Evolutionary conservation across 208 protist genomes (phyloP).

Genomic region (Leptomonas seymouri): DNA sequence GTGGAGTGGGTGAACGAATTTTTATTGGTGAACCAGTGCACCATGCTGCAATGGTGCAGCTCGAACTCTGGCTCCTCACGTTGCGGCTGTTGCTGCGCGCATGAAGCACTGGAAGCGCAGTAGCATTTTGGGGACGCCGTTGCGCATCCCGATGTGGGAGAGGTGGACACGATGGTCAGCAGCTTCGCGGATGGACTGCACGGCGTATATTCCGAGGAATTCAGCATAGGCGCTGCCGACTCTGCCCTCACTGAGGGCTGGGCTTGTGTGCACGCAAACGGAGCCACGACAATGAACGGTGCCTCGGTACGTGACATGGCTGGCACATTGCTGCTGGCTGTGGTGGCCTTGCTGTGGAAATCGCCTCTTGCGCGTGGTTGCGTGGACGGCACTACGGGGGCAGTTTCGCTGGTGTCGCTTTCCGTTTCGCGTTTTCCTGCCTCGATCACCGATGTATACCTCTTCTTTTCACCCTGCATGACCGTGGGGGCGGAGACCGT

Average conservation of each 20-base stretch:
- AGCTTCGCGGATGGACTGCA: not conserved
- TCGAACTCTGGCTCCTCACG: constrained; percentile 4
- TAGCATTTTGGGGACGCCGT: not conserved
- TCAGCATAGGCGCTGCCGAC: no score
- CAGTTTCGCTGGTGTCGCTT: not conserved
- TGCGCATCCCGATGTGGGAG: not conserved
- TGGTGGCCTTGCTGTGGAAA: not conserved
- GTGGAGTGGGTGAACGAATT: constrained; percentile 6
- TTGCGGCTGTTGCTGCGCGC: not conserved
- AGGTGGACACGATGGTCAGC: not conserved
- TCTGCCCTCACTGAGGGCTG: no score
- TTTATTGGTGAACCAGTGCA: not conserved
- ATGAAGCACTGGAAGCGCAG: not conserved
- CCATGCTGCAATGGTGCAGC: not conserved
- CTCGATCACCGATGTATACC: not conserved
- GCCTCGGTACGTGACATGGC: not conserved
- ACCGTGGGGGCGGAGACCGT: no score
- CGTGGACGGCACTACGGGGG: not conserved
- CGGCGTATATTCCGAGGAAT: no score
- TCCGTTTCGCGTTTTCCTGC: not conserved
- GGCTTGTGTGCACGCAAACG: no score
- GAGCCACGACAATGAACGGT: no score
- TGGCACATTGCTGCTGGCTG: not conserved
- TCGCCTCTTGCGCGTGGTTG: not conserved
- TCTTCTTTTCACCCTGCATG: no score